A percentile compares a stretch with the other conserved stretches of the same genome.
Evolutionary conservation across 1,284 basidiomycete species (phyloP).

Genomic region (Cutaneotrichosporon mucoides): DNA sequence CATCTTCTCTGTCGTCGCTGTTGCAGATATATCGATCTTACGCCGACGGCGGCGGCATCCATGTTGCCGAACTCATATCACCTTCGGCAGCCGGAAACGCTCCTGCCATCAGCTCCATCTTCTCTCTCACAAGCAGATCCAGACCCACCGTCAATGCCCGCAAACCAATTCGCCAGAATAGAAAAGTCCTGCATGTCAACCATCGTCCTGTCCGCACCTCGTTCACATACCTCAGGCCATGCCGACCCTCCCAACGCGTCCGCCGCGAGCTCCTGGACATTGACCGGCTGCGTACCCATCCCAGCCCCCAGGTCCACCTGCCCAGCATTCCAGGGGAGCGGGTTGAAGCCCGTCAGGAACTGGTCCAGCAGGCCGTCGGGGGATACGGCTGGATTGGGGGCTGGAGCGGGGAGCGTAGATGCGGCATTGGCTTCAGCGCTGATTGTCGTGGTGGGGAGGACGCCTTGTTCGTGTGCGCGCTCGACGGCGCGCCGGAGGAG

Average conservation of each 20-base stretch:
- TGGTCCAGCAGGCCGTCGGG: not conserved
- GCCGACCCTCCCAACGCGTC: too few species aligned
- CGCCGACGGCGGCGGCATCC: too few species aligned
- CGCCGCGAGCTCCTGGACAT: not conserved
- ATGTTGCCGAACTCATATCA: too few species aligned
- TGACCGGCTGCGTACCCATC: not conserved
- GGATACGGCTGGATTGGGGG: not conserved
- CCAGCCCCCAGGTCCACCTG: not conserved
- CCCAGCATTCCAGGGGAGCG: constrained; percentile 14
- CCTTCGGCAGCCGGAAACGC: too few species aligned
- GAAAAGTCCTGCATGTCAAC: not conserved
- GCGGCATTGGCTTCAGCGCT: constrained; percentile 19
- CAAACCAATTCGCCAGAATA: constrained; percentile 4
- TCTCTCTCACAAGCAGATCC: too few species aligned
- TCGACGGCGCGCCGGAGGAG: constrained; percentile 1
- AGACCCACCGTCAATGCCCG: not conserved
- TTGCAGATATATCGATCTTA: too few species aligned
- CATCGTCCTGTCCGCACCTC: not conserved
- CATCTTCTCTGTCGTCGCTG: too few species aligned
- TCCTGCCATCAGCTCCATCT: too few species aligned
- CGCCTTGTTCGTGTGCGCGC: constrained; percentile 4
- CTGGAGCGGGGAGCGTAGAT: not conserved
- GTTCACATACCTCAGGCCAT: not conserved
- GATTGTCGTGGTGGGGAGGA: constrained; percentile 8
- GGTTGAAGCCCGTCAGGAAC: constrained; percentile 12